Percentiles rank a stretch among this genome's conserved stretches.
These are phyloP conservation scores for Suillus cothurnatus DNA, from an alignment of 768 basidiomycete genomes.

Conservation along the genomic window DNA sequence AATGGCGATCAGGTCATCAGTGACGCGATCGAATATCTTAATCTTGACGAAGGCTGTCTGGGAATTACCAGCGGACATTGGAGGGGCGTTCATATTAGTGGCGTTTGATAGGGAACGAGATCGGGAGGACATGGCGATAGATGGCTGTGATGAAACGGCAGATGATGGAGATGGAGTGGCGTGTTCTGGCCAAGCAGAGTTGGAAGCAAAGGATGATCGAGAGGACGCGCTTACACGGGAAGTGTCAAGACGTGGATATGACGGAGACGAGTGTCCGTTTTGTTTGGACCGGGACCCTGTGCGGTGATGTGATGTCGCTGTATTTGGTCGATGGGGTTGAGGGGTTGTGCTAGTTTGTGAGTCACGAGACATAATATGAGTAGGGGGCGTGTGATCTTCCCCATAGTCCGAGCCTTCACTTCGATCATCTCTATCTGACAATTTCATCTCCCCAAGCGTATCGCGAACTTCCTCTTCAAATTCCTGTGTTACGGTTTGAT, in stretches of 20 bases:
- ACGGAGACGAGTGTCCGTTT: conserved; percentile 33
- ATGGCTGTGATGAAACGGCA: conserved; percentile 53
- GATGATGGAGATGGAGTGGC: conserved; percentile 49
- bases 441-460: conserved; percentile 48
- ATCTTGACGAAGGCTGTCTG: conserved; percentile 95
- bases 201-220: conserved; percentile 26
- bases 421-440: conserved; percentile 47
- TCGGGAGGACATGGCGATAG: conserved; percentile 46
- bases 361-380: conserved; percentile 33
- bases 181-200: conserved; percentile 29
- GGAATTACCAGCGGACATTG: conserved; percentile 76
- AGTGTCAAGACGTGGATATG: conserved; percentile 25
- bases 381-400: conserved; percentile 41
- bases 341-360: conserved; percentile 26
- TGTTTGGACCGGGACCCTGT: conserved; percentile 37
- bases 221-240: conserved; percentile 32
- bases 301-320: conserved; percentile 43
- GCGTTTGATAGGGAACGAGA: conserved; percentile 62
- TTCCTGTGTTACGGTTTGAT: conserved; percentile 34
- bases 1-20: conserved; percentile 96
- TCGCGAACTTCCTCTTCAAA: conserved; percentile 48
- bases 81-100: conserved; percentile 59
- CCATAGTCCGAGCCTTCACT: conserved; percentile 73
- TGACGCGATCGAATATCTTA: conserved; percentile 93
- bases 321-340: conserved; percentile 48